phyloP scores from a whole-genome alignment of 768 basidiomycete genomes.

The Lanmaoa pseudosensibilis region DNA sequence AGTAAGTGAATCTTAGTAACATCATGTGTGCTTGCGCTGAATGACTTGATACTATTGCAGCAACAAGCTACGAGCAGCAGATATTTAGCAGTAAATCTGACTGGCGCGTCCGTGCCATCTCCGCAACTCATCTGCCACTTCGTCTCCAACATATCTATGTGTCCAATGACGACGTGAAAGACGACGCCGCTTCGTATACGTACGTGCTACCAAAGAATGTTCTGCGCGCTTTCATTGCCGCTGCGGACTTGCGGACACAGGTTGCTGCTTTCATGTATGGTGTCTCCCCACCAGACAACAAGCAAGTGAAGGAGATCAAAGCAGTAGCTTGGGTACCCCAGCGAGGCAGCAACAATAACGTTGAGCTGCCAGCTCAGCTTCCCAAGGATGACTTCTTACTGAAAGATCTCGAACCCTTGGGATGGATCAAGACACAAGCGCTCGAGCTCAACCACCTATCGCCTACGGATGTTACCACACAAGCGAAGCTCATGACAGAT shows the following conservation, averaged over 20 bases:
- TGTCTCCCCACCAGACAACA: slow-evolving; percentile 90
- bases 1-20: slow-evolving; percentile 48
- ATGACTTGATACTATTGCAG: slow-evolving; percentile 34
- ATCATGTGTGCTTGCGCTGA: background rate
- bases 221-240: slow-evolving; percentile 88
- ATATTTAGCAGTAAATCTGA: slow-evolving; percentile 99
- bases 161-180: slow-evolving; percentile 98
- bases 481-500: slow-evolving; percentile 95
- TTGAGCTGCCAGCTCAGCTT: slow-evolving; percentile 86
- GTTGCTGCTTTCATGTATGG: slow-evolving; percentile 95
- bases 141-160: slow-evolving; percentile 99
- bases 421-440: slow-evolving; percentile 97
- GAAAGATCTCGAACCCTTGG: slow-evolving; percentile 92
- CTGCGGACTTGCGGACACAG: slow-evolving; percentile 93
- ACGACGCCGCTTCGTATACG: slow-evolving; percentile 92
- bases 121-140: slow-evolving; percentile 92
- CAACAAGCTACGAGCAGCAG: slow-evolving; percentile 96
- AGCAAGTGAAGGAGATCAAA: slow-evolving; percentile 98
- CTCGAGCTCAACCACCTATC: slow-evolving; percentile 90
- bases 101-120: slow-evolving; percentile 98
- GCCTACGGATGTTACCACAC: slow-evolving; percentile 89
- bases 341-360: slow-evolving; percentile 89
- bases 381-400: slow-evolving; percentile 95
- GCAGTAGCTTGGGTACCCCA: slow-evolving; percentile 98
- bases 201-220: slow-evolving; percentile 98